Evolutionary conservation across 768 basidiomycete genomes (phyloP).

Genomic region (Boletus rubroflammeus): DNA sequence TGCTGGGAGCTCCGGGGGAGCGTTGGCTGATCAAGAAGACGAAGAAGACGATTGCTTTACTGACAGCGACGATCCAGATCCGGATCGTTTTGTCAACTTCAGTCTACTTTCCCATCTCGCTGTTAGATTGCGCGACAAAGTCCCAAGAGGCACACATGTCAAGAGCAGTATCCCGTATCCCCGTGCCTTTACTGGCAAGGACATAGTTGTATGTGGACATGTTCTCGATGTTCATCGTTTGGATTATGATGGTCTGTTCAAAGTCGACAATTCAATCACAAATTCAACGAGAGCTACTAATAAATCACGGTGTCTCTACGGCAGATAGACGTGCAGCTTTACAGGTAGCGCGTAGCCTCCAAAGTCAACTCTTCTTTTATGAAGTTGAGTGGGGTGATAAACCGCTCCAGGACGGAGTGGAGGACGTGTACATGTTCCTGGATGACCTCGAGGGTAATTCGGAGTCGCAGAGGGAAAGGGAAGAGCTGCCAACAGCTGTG

Average conservation of each 20-base stretch:
- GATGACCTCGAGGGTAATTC: conserved; percentile 72
- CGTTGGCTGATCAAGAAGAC: conserved; percentile 26
- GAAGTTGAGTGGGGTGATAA: conserved; percentile 94
- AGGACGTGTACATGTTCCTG: conserved; percentile 91
- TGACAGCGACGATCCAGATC: conserved; percentile 61
- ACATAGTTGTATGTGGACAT: conserved; percentile 74
- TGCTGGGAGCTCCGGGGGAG: conserved; percentile 14
- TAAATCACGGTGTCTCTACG: conserved; percentile 68
- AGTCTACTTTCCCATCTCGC: conserved; percentile 86
- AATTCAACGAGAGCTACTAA: conserved; percentile 79
- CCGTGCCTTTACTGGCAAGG: conserved; percentile 88
- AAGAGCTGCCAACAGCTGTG: conserved; percentile 84
- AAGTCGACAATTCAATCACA: conserved; percentile 87
- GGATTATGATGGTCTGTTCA: conserved; percentile 5
- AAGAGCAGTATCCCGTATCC: conserved; percentile 93
- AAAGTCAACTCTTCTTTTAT: conserved; percentile 91
- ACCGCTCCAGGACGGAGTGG: conserved; percentile 79
- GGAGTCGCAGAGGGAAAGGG: conserved; percentile 56
- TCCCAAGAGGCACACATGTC: conserved; percentile 81
- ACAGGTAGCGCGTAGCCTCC: conserved; percentile 84
- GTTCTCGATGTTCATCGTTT: not conserved
- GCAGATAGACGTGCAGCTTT: conserved; percentile 81
- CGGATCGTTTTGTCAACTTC: conserved; percentile 81
- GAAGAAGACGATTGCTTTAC: conserved; percentile 32
- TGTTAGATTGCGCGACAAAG: conserved; percentile 84